Evolutionary conservation across 148 eudicot species (phyloP).

Genomic region (Drosera capensis): DNA sequence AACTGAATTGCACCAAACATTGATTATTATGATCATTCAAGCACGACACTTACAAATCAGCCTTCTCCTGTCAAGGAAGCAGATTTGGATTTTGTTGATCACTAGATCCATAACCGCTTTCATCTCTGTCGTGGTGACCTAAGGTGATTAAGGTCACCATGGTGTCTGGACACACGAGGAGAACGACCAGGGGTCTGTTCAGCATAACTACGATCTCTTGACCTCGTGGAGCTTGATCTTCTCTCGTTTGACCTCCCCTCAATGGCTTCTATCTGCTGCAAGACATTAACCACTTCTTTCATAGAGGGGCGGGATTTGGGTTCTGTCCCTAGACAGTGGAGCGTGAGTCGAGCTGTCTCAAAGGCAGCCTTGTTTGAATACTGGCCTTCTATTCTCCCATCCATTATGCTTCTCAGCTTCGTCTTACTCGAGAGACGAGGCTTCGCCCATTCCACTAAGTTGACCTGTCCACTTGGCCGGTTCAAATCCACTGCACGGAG

Average conservation of each 20-base stretch:
- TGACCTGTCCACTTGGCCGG: conserved; percentile 27
- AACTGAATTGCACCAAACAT: too few species aligned
- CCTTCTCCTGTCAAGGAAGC: too few species aligned
- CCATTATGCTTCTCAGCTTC: conserved; percentile 44
- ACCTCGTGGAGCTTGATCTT: neutral
- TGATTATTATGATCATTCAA: too few species aligned
- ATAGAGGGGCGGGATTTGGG: conserved; percentile 42
- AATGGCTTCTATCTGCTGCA: conserved; percentile 22
- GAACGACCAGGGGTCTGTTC: neutral
- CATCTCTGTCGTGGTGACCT: neutral
- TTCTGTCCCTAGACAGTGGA: conserved; percentile 25
- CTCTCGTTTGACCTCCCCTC: conserved; percentile 10
- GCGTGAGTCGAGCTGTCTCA: conserved; percentile 28
- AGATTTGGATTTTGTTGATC: too few species aligned
- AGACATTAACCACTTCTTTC: conserved; percentile 34
- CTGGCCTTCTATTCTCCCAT: conserved; percentile 38
- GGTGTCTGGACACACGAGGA: conserved; percentile 1
- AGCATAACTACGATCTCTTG: neutral
- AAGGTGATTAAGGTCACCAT: neutral
- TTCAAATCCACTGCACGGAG: conserved; percentile 37
- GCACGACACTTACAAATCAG: too few species aligned
- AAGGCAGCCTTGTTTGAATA: conserved; percentile 44
- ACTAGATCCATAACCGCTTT: too few species aligned
- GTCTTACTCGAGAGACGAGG: conserved; percentile 27
- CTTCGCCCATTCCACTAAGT: conserved; percentile 31